Evolutionary conservation across 2,329 filamentous ascomycete species (phyloP).

Genomic region (Curvularia spicifera): DNA sequence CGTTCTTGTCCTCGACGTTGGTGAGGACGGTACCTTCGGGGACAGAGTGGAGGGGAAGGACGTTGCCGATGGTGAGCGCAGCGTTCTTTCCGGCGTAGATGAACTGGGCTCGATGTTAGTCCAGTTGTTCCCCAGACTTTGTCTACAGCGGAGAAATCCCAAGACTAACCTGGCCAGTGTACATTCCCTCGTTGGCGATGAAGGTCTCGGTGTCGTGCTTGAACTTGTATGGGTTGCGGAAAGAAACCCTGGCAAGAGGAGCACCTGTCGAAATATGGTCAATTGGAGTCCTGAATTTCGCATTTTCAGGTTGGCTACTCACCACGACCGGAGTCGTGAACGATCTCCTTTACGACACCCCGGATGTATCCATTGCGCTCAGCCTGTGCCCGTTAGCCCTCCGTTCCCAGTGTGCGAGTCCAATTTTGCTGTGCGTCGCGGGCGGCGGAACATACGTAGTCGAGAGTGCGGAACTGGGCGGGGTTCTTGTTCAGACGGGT

Average conservation of each 20-base stretch:
- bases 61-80: slow-evolving; percentile 93
- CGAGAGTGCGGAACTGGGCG: slow-evolving; percentile 95
- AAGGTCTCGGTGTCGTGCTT: slow-evolving; percentile 98
- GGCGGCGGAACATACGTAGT: slow-evolving; percentile 65
- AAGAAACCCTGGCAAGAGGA: slow-evolving; percentile 93
- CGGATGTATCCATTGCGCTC: slow-evolving; percentile 98
- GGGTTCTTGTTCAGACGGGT: slow-evolving; percentile 84
- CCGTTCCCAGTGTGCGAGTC: slow-evolving; percentile 22
- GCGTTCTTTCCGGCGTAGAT: slow-evolving; percentile 99
- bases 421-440: slow-evolving; percentile 28
- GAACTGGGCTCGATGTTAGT: slow-evolving; percentile 61
- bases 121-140: not conserved
- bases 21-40: slow-evolving; percentile 99
- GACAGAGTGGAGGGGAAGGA: slow-evolving; percentile 91
- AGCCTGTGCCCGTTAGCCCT: slow-evolving; percentile 56
- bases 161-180: slow-evolving; percentile 79
- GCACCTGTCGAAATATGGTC: slow-evolving; percentile 51
- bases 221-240: slow-evolving; percentile 98
- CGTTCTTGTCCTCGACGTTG: slow-evolving; percentile 99
- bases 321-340: slow-evolving; percentile 98
- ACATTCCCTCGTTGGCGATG: slow-evolving; percentile 99
- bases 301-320: slow-evolving; percentile 48
- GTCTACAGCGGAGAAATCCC: slow-evolving; percentile 1
- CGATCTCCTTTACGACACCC: slow-evolving; percentile 97
- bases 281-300: slow-evolving; percentile 22